Percentiles rank a stretch among this genome's conserved stretches.
phyloP scores from a whole-genome alignment of 306 rosid genomes.

The Alnus glutinosa region DNA sequence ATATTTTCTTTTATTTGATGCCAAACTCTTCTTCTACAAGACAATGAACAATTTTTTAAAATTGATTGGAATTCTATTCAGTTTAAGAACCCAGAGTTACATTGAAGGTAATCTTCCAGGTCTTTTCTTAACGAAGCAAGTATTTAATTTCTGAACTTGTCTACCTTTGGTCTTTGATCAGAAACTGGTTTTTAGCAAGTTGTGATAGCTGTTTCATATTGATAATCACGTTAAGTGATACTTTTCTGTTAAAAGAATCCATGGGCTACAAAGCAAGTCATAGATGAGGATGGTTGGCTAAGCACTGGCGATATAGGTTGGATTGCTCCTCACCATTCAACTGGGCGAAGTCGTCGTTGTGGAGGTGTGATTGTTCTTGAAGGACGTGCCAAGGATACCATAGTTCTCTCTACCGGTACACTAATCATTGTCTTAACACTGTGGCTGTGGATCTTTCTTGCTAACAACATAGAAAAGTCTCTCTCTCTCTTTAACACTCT shows the following conservation, averaged over 20 bases:
- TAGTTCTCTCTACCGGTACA: constrained; percentile 89
- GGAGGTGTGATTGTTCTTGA: constrained; percentile 80
- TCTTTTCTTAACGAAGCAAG: neutral
- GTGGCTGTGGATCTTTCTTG: neutral
- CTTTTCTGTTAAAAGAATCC: constrained; percentile 54
- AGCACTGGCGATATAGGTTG: constrained; percentile 91
- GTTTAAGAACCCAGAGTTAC: neutral
- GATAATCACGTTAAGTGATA: constrained; percentile 2
- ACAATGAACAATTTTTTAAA: neutral
- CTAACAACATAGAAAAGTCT: neutral
- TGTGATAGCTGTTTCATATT: constrained; percentile 34
- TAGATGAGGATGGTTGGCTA: constrained; percentile 84
- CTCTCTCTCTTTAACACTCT: constrained; percentile 1
- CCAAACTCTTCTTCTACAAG: neutral
- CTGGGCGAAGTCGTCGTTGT: constrained; percentile 67
- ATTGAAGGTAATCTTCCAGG: neutral
- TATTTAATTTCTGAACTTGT: neutral
- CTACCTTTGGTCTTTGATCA: neutral
- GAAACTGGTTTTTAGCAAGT: constrained; percentile 16
- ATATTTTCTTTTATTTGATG: neutral
- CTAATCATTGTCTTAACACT: neutral
- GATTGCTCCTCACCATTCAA: constrained; percentile 78
- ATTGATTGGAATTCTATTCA: neutral
- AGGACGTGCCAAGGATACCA: constrained; percentile 95
- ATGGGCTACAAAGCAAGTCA: constrained; percentile 62